Conservation (phyloP, 106 monocot species). For the Dendrobium nobile region DNA sequence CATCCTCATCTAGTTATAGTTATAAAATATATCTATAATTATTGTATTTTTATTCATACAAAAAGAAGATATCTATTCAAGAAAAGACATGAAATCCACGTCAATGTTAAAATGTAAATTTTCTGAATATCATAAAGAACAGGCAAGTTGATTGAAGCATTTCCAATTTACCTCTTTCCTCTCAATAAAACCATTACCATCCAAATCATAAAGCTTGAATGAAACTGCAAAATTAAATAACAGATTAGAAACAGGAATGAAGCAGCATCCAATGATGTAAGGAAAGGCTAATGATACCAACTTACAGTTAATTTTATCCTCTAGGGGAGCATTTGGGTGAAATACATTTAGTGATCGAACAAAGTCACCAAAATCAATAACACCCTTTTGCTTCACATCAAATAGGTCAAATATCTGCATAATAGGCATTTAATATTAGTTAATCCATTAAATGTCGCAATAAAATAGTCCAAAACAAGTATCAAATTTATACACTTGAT, state of each 20-base stretch:
- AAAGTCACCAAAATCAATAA: slow-evolving; percentile 95
- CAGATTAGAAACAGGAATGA: not conserved
- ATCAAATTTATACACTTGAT: not conserved
- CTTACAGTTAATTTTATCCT: slow-evolving; percentile 91
- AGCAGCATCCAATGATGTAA: not conserved
- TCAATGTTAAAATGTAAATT: no score
- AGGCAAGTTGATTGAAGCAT: no score
- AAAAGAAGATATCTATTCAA: not conserved
- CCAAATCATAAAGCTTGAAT: slow-evolving; percentile 90
- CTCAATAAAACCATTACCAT: slow-evolving; percentile 72
- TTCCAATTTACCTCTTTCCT: slow-evolving; percentile 58
- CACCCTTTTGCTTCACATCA: slow-evolving; percentile 84
- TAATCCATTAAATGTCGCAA: not conserved
- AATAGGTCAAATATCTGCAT: slow-evolving; percentile 92
- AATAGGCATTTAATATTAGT: not conserved
- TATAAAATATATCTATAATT: no score
- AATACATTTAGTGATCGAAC: slow-evolving; percentile 82
- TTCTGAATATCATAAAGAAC: no score
- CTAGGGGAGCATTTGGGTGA: slow-evolving; percentile 71
- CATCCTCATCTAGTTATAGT: no score
- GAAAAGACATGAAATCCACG: not conserved
- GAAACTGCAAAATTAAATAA: slow-evolving; percentile 52
- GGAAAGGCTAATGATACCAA: slow-evolving; percentile 9
- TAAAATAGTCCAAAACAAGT: not conserved
- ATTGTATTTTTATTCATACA: no score